Evolutionary conservation across 2,329 filamentous ascomycete species (phyloP), one percentile per base, ranked within the genome.

Genomic region (Thelonectria discophora): DNA sequence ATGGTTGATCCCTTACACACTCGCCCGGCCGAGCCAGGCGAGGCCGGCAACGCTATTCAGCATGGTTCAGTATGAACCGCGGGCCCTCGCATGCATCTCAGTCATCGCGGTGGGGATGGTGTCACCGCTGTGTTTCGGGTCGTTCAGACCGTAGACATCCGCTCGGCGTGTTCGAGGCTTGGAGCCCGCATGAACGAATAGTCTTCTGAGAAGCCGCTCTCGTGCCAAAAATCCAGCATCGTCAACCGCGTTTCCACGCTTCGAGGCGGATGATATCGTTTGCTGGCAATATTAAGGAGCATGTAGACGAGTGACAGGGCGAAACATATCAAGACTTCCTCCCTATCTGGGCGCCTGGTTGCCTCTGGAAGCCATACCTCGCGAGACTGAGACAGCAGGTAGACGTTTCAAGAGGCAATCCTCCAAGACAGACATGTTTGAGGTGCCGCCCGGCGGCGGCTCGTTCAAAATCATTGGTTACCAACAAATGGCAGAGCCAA

Each of bases 391-490:
- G 43, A 47, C 53, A 48, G 13, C 20, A 39, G 50, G 49, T 18
- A 24, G 15, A 34, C 15, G 55, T 53, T 27, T 21, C 21, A 39
- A 20, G 34, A 27, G 40, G 15, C 37, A 50, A 32, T 34, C 34
- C 39, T 12, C 34, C 39, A 50, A 27, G 27, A 45, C 42, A 45
- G 20, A 45, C 34, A 18, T 55, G 47, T 45, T 62, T 60, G 60
- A 34, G 37, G 57, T 53, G 50, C 48, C 48, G 50, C 52, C 57
- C 40, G 17, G 21, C 46, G 24, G 20, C 43, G 47, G 45, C 20
- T 30, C 47, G 46, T 17, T 58, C 43, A 45, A 62, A 60, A 60
- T 59, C 45, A 71, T 71, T 71, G 65, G 69, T 65, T 71, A 71
- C 69, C 69, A 63, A 58, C 37, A 58, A n/a, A 60, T 62, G 57